Percentiles rank a stretch among this genome's conserved stretches.
Conservation (phyloP, 1,139 yeast genomes). For the Lodderomyces parapsilosis region DNA sequence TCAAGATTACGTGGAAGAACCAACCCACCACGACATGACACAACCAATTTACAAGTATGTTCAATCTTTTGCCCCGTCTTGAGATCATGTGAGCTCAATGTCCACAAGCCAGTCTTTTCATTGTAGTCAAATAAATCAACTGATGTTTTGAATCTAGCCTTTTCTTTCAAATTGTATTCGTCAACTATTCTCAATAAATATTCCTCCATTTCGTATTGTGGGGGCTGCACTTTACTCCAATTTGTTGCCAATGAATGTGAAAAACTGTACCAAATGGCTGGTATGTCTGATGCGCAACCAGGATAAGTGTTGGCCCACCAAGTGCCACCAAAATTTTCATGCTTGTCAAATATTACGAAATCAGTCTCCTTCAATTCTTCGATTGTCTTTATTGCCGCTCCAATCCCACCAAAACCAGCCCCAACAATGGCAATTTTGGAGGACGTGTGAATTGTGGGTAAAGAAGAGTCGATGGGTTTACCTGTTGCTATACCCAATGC, state of each 20-base stretch:
- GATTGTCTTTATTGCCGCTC: constrained; percentile 29
- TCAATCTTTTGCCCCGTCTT: constrained; percentile 28
- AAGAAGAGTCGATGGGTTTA: constrained; percentile 12
- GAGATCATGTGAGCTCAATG: constrained; percentile 30
- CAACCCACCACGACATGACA: constrained; percentile 39
- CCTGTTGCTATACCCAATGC: constrained; percentile 1
- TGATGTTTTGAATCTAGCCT: constrained; percentile 30
- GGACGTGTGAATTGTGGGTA: constrained; percentile 23
- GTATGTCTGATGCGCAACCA: constrained; percentile 54
- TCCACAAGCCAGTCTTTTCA: constrained; percentile 37
- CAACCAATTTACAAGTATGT: constrained; percentile 31
- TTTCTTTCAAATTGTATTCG: constrained; percentile 31
- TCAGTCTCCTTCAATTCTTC: constrained; percentile 32
- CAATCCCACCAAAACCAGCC: constrained; percentile 50
- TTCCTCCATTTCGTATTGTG: constrained; percentile 48
- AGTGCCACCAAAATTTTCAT: constrained; percentile 49
- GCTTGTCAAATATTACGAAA: constrained; percentile 44
- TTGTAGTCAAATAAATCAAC: constrained; percentile 30
- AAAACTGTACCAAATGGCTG: constrained; percentile 49
- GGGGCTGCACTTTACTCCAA: constrained; percentile 49
- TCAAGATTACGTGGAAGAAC: constrained; percentile 32
- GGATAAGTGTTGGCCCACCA: constrained; percentile 57
- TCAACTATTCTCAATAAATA: constrained; percentile 42
- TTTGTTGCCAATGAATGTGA: constrained; percentile 39
- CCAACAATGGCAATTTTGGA: constrained; percentile 44